Conservation (phyloP, 148 eudicot genomes). For the Bassia scoparia region DNA sequence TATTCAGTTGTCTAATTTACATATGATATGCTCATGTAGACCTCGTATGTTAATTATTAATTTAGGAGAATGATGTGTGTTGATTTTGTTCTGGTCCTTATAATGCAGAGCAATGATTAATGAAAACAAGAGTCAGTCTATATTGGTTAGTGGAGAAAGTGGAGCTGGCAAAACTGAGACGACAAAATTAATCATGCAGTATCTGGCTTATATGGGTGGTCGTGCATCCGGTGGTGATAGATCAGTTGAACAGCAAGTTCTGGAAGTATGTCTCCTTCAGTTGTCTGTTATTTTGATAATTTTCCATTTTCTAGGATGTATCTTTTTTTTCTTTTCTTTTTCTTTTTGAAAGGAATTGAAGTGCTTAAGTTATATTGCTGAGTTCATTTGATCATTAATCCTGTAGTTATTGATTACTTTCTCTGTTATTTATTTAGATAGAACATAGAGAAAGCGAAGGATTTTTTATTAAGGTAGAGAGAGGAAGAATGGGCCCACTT, state of each 20-base stretch:
- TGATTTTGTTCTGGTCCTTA: slow-evolving; percentile 27
- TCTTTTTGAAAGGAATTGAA: too few relatives aligned
- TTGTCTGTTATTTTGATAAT: slow-evolving; percentile 4
- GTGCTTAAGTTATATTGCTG: too few relatives aligned
- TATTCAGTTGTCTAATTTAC: background rate
- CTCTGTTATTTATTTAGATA: too few relatives aligned
- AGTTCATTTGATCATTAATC: too few relatives aligned
- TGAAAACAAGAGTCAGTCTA: slow-evolving; percentile 79
- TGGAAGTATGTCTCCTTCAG: slow-evolving; percentile 58
- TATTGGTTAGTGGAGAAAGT: slow-evolving; percentile 99
- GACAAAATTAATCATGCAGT: slow-evolving; percentile 93
- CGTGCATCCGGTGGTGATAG: slow-evolving; percentile 82
- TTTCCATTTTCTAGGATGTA: slow-evolving; percentile 3
- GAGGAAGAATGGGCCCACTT: too few relatives aligned
- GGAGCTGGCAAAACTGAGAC: slow-evolving; percentile 99
- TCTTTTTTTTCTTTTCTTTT: background rate
- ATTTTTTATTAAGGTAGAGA: too few relatives aligned
- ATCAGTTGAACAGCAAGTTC: slow-evolving; percentile 97
- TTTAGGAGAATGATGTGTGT: slow-evolving; percentile 22
- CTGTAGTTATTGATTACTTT: too few relatives aligned
- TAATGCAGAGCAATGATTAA: slow-evolving; percentile 80
- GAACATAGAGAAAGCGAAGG: too few relatives aligned
- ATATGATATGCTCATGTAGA: slow-evolving; percentile 6
- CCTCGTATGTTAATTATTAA: slow-evolving; percentile 7
- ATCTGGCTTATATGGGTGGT: slow-evolving; percentile 96